Evolutionary conservation across 148 eudicot species (phyloP).

Genomic region (Heliosperma pusillum): DNA sequence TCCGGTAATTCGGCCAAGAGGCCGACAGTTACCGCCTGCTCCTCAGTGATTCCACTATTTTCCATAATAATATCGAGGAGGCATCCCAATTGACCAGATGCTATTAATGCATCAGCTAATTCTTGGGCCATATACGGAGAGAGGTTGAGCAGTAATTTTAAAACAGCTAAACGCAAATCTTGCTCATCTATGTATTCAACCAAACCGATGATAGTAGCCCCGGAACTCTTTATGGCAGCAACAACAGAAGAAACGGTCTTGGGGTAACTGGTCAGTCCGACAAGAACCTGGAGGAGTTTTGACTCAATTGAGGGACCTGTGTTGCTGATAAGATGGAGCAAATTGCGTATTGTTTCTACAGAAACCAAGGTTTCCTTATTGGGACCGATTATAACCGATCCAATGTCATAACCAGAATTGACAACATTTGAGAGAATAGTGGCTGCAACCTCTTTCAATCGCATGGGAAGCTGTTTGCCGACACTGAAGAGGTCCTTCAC

Average conservation of each 20-base stretch:
- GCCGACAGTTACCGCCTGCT: slow-evolving; percentile 80
- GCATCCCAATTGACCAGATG: slow-evolving; percentile 68
- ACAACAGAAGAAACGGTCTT: slow-evolving; percentile 53
- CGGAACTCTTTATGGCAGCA: slow-evolving; percentile 86
- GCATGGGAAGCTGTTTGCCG: slow-evolving; percentile 65
- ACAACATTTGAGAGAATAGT: slow-evolving; percentile 78
- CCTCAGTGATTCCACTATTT: slow-evolving; percentile 56
- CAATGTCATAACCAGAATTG: slow-evolving; percentile 65
- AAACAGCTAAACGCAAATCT: slow-evolving; percentile 60
- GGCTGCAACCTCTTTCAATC: slow-evolving; percentile 81
- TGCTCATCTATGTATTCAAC: slow-evolving; percentile 81
- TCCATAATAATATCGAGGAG: slow-evolving; percentile 55
- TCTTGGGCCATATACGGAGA: slow-evolving; percentile 81
- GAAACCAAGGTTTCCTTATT: slow-evolving; percentile 66
- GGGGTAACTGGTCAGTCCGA: slow-evolving; percentile 72
- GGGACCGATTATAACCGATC: slow-evolving; percentile 63
- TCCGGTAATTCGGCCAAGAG: slow-evolving; percentile 78
- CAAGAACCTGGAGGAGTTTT: slow-evolving; percentile 85
- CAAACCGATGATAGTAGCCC: slow-evolving; percentile 71
- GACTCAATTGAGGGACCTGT: slow-evolving; percentile 89
- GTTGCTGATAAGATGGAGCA: slow-evolving; percentile 80
- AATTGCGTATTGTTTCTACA: slow-evolving; percentile 57
- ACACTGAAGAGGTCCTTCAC: slow-evolving; percentile 65
- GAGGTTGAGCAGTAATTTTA: slow-evolving; percentile 73
- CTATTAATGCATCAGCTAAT: slow-evolving; percentile 63